Evolutionary conservation across 2,329 filamentous ascomycete genomes (phyloP), one percentile per base, ranked within the genome.

Genomic region (Alternaria sp.): DNA sequence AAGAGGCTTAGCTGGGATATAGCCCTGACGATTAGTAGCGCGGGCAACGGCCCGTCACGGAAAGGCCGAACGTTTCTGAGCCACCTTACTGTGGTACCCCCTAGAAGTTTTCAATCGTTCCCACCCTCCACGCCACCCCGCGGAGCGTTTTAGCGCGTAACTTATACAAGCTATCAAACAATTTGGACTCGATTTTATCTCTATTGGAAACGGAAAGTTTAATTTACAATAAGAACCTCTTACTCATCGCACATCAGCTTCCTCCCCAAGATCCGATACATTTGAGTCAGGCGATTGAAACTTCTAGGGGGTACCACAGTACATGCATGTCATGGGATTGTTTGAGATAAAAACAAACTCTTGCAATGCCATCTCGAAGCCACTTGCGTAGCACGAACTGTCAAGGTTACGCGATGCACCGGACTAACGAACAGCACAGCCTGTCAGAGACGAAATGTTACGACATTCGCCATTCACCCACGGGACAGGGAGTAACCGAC

Each of bases 21-120:
- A 13, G 36, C 44, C 21, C 29, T 24, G 17, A 26, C 3, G 31
- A 48, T 24, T 17, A 17, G 29, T 48, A 36, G 44, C 33, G 44
- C 44, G 21, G 21, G 21, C 44, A 48, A 48, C 44, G 44, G 44
- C 44, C 44, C 44, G 44, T n/a, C 21, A 34, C 44, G 44, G 44
- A 48, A 48, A 36, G 21, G 44, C 29, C 44, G 13, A 48, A 48
- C 44, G 44, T 26, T 48, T 23, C 21, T 36, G 44, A 26, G n/a
- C 44, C 2, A 48, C 31, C 33, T 34, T 13, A 48, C 17, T 17
- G 17, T 17, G 17, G 17, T 17, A 17, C 17, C 17, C 17, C 17
- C 17, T 17, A 17, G 17, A 17, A 17, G 17, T 17, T 17, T 17
- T 17, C 17, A 17, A 17, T 17, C 17, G 17, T 17, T 17, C 17